Base-by-base conservation (phyloP, 1,139 yeast species). In the Scheffersomyces insectosa region DNA sequence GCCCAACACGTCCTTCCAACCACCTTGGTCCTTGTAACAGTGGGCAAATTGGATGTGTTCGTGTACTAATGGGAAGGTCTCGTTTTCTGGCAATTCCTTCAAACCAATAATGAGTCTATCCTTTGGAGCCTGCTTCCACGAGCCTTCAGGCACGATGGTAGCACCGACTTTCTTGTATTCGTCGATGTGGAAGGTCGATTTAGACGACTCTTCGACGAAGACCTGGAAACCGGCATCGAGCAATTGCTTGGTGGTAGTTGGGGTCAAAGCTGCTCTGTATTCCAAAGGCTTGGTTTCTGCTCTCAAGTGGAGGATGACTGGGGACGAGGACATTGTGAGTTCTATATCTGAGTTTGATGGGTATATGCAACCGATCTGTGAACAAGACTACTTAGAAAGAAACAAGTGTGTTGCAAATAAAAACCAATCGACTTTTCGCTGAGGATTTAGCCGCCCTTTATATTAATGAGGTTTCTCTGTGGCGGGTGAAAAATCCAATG, bases 21-120 rank as follows among this genome's bases (percentile, higher is more conserved):
- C 99, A 49, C 74, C 96, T 72, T 93, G 99, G 68, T 91, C 81
- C 75, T 93, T 95, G 74, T 91, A 95, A 72, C 99, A 95, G 70
- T 93, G 99, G 40, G 99, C 99, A 72, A 93, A 93, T 70, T 91
- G 98, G 51, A 93, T 88, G 68, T 95, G 99, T 66, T 91, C 96
- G 65, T 95, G 98, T 41, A 86, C 79, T 51, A 93, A 78, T 31
- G 99, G 99, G 80, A 91, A 93, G 30, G 83, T 75, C 56, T 91
- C 97, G 43, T 72, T 70, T 70, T 91, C 98, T 32, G 97, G 97
- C 63, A 93, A 78, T 68, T 93, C 99, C 72, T 93, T 93, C 70
- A 95, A 82, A 1, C 99, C 99, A 57, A 88, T 76, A 54, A 95
- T 88, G 48, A 91, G 82, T 63, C 97, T 80, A 55, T 91, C 96